Conservation (phyloP, 148 eudicot species). For the Rhododendron vialii region DNA sequence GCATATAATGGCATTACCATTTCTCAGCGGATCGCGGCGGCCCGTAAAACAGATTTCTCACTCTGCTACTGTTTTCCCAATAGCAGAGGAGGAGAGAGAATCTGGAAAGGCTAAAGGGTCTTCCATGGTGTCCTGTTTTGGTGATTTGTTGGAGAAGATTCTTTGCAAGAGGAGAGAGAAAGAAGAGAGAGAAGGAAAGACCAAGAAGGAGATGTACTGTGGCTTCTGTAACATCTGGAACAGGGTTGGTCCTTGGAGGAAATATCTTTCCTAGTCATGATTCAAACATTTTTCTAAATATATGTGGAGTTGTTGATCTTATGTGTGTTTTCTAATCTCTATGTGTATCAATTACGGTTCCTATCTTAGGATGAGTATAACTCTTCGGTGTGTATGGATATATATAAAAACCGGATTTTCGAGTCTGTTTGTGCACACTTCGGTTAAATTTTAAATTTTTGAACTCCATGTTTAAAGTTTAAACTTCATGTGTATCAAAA, state of each 20-base stretch:
- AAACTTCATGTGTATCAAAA: no score
- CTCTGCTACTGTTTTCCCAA: neutral
- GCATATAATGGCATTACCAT: constrained; percentile 38
- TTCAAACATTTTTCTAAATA: neutral
- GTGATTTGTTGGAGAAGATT: neutral
- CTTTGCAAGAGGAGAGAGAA: neutral
- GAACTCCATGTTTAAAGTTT: no score
- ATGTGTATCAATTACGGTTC: no score
- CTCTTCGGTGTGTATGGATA: no score
- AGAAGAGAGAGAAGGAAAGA: neutral
- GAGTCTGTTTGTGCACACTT: no score
- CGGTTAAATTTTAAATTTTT: no score
- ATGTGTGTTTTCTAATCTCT: no score
- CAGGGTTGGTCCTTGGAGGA: neutral
- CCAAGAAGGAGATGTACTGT: neutral
- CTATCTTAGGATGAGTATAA: no score
- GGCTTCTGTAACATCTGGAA: neutral
- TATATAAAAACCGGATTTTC: no score
- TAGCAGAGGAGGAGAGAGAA: neutral
- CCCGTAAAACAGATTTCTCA: neutral
- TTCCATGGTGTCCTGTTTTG: neutral
- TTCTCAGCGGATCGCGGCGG: constrained; percentile 27
- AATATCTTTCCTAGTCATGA: neutral
- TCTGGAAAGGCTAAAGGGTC: neutral
- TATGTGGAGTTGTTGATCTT: neutral